These are phyloP conservation scores for Penicillium samsonianum DNA, from an alignment of 495 filamentous ascomycete species.

Conservation along the genomic window DNA sequence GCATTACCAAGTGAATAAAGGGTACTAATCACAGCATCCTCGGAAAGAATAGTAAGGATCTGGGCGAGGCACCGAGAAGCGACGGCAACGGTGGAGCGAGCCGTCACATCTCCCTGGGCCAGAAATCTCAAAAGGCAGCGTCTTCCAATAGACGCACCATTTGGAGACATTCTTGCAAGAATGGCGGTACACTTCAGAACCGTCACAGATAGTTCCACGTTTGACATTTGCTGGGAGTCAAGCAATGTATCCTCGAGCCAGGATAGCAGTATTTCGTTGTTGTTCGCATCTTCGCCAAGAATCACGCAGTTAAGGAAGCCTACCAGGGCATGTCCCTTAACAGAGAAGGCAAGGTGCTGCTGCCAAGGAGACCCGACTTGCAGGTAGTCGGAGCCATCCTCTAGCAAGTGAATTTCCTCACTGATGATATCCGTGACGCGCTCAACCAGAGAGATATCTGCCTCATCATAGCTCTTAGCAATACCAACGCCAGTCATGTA, in stretches of 20 bases:
- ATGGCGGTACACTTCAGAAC: conserved; percentile 81
- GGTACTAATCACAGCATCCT: conserved; percentile 91
- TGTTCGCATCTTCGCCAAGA: conserved; percentile 75
- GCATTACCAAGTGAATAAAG: conserved; percentile 94
- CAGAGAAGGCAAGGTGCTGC: conserved; percentile 80
- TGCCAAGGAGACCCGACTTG: conserved; percentile 83
- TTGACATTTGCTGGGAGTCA: conserved; percentile 79
- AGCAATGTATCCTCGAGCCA: conserved; percentile 82
- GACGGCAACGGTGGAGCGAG: conserved; percentile 62
- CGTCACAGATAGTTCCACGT: conserved; percentile 68
- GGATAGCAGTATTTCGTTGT: conserved; percentile 74
- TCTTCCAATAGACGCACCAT: conserved; percentile 72
- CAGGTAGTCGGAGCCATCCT: conserved; percentile 85
- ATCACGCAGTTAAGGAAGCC: conserved; percentile 83
- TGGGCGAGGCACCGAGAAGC: conserved; percentile 82
- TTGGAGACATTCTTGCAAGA: conserved; percentile 69
- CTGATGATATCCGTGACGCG: conserved; percentile 70
- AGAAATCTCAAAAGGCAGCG: conserved; percentile 83
- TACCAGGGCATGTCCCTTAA: conserved; percentile 78
- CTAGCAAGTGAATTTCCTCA: conserved; percentile 81
- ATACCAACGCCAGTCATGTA: conserved; percentile 59
- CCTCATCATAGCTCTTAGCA: conserved; percentile 48
- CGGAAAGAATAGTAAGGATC: conserved; percentile 75
- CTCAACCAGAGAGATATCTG: conserved; percentile 56
- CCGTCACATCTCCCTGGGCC: conserved; percentile 69